Base-by-base conservation (phyloP, 2,329 filamentous ascomycete genomes). In the Alternaria burnsii region DNA sequence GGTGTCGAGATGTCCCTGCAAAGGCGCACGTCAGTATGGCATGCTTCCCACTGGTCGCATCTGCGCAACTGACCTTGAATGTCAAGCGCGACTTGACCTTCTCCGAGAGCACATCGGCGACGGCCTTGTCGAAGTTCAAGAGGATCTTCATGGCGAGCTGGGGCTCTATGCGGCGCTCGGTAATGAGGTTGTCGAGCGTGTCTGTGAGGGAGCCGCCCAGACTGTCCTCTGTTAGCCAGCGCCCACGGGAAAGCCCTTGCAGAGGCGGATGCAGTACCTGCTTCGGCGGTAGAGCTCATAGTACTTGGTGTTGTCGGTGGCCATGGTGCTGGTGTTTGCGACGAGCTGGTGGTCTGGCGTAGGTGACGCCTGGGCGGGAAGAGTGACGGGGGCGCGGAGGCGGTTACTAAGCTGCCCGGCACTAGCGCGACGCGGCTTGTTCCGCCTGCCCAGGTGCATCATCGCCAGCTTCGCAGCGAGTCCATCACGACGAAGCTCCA, bases 101-200 rank as follows among this genome's bases (percentile, higher is more conserved):
- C 57, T 97, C 94, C 62, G 93, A 91, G 38, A 99, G 84, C 20
- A 94, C 91, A 74, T 97, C 93, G 16, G 95, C 92, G 56, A 99
- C 93, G 44, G 92, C 90, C 72, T 93, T 91, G 81, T 99, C 95
- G 79, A 98, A 99, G 82, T 97, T 96, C 70, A 89, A 89, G 63
- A 99, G 87, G 67, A 99, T 96, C 86, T 97, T 97, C 93, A 99
- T 98, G 52, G 95, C 95, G 44, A 99, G 88, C 83, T 99, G 95
- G 28, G 95, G 95, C 82, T 98, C 94, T 82, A 99, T 98, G 69
- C 92, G 92, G 74, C 93, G 90, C 70, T 94, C 91, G 77, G 92
- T 94, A 81, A 99, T 98, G 70, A 99, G 86, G 75, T 97, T 93
- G 82, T 99, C 95, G 74, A 99, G 93, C 56, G 94, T 97, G 82